Evolutionary conservation across 352 stramenopile genomes (phyloP).

Genomic region (Blastocystis sp.): DNA sequence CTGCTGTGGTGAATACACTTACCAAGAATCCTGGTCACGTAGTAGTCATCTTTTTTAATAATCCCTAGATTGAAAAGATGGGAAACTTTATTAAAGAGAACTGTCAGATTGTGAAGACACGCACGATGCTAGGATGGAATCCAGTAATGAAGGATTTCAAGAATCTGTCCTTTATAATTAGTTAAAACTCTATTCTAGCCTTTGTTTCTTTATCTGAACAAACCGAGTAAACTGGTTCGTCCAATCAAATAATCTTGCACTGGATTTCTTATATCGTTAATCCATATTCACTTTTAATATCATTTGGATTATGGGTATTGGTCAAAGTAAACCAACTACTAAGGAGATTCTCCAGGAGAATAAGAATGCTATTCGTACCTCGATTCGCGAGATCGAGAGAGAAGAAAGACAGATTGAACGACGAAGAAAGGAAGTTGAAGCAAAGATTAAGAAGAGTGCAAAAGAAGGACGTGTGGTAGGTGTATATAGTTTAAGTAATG

Average conservation of each 20-base stretch:
- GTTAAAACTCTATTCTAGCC: background rate
- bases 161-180: conserved; percentile 42
- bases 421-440: conserved; percentile 10
- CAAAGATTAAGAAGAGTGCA: conserved; percentile 26
- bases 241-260: background rate
- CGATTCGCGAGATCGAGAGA: conserved; percentile 27
- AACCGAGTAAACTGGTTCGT: conserved; percentile 1
- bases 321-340: background rate
- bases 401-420: conserved; percentile 48
- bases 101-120: background rate
- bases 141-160: conserved; percentile 24
- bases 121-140: conserved; percentile 43
- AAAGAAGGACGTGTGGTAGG: background rate
- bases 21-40: conserved; percentile 7
- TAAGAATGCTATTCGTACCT: conserved; percentile 25
- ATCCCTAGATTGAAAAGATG: conserved; percentile 12
- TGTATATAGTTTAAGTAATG: background rate
- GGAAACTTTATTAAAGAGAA: conserved; percentile 25
- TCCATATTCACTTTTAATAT: background rate
- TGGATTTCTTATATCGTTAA: background rate
- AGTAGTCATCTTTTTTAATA: background rate
- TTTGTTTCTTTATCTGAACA: background rate
- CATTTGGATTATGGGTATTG: background rate
- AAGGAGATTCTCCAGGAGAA: background rate
- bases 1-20: background rate